Evolutionary conservation across 495 filamentous ascomycete species (phyloP), one percentile per base, ranked within the genome.

Genomic region (Trichoderma reesei): DNA sequence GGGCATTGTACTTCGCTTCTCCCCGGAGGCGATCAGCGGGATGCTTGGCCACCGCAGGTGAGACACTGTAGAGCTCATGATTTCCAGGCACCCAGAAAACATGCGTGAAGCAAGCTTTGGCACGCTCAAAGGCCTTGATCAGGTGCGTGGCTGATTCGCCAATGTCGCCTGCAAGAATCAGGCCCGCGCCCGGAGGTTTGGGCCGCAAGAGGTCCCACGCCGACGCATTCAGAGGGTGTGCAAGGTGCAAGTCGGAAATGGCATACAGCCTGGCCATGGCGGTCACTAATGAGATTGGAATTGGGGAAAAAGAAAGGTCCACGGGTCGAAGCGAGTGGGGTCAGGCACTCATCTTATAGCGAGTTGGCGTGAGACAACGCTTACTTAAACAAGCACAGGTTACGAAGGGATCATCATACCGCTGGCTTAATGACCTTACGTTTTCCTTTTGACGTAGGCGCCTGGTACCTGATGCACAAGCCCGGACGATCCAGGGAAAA

Each of bases 71-170:
- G 59, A 74, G 70, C 68, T 74, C 72, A 60, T 74, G 72, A 64
- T 74, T 74, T 36, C 72, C 72, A 3, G 72, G 72, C 36, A 71
- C 72, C 72, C 72, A 74, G 42, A 70, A 74, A 9, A 74, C 72
- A 10, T 67, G 61, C 1, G 44, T 59, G 62, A 74, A 74, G 13
- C 65, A 66, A 41, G 67, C 65, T 41, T 64, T 74, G 36, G 66
- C 72, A 6, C 60, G 60, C 2, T 44, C 20, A 64, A 74, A 74
- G 18, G 68, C 71, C 14, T 69, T 65, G 31, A 67, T 65, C 5
- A 74, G 67, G 46, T 74, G 71, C 44, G 67, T 70, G 31, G 63
- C 60, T 36, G 67, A 68, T 68, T 74, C 72, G 42, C 72, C 72
- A 13, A 74, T 64, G 63, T 74, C 72, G 16, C 72, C 72, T 63